phyloP scores from a whole-genome alignment of 805 yeast species.

The Pichia ethanolica region DNA sequence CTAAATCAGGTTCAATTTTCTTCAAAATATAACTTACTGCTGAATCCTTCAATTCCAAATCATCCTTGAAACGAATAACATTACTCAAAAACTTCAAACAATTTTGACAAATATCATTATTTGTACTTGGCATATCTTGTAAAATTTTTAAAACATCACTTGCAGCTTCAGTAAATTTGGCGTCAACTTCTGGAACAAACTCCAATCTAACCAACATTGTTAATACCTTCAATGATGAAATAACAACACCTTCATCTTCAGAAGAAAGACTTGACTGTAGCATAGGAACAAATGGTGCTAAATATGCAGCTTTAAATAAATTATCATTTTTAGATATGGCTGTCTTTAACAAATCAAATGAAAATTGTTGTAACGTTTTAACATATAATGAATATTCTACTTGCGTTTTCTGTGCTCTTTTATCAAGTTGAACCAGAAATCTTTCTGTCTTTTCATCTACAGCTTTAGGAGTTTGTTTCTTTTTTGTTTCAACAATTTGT shows the following conservation, averaged over 20 bases:
- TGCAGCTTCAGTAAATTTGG: constrained; percentile 51
- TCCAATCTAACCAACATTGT: constrained; percentile 54
- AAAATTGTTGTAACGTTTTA: constrained; percentile 61
- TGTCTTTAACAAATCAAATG: constrained; percentile 67
- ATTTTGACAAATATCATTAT: constrained; percentile 72
- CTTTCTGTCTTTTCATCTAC: constrained; percentile 37
- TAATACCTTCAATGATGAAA: constrained; percentile 58
- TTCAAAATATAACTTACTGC: constrained; percentile 69
- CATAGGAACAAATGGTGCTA: constrained; percentile 70
- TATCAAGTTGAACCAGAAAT: constrained; percentile 65
- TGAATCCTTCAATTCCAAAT: constrained; percentile 56
- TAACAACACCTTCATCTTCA: constrained; percentile 70
- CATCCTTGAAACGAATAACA: constrained; percentile 61
- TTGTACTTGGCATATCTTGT: constrained; percentile 70
- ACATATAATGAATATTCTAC: constrained; percentile 49
- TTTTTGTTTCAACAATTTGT: constrained; percentile 18
- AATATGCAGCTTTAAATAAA: constrained; percentile 50
- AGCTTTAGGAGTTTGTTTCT: constrained; percentile 12
- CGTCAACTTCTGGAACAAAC: constrained; percentile 46
- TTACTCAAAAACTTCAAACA: constrained; percentile 68
- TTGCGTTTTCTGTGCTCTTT: constrained; percentile 48
- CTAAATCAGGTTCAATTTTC: constrained; percentile 75
- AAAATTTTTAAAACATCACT: constrained; percentile 55
- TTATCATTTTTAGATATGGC: constrained; percentile 58
- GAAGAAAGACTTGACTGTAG: constrained; percentile 54